A percentile compares a stretch with the other conserved stretches of the same genome.
Conservation (phyloP, 768 basidiomycete species). For the Sporobolomyces roseus region DNA sequence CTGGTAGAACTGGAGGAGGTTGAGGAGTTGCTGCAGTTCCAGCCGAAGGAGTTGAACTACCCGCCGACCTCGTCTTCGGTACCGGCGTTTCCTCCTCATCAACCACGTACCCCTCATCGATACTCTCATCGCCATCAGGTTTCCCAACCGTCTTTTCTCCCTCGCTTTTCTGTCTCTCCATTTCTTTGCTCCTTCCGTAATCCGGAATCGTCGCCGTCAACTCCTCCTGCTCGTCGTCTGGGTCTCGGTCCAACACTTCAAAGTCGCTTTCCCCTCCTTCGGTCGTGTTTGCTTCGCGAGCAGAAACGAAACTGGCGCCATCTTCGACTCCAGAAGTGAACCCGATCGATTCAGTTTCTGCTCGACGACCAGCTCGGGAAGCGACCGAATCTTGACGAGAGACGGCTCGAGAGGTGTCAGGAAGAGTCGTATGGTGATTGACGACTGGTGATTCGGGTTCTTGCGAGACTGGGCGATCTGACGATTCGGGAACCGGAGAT, state of each 20-base stretch:
- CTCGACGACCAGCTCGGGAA: not conserved
- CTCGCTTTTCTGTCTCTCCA: conserved; percentile 7
- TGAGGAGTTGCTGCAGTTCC: not conserved
- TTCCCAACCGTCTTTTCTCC: conserved; percentile 6
- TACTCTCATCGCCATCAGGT: not conserved
- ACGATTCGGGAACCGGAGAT: too few species aligned
- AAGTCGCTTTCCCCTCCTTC: conserved; percentile 2
- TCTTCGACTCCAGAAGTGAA: conserved; percentile 18
- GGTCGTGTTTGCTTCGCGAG: conserved; percentile 4
- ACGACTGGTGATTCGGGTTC: conserved; percentile 17
- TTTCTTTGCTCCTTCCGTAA: not conserved
- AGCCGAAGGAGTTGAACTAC: not conserved
- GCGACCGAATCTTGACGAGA: not conserved
- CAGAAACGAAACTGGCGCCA: conserved; percentile 15
- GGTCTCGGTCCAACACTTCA: not conserved
- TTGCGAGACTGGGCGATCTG: not conserved
- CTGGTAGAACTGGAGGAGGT: not conserved
- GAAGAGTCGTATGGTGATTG: not conserved
- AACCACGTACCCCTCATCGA: conserved; percentile 20
- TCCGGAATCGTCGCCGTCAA: conserved; percentile 2
- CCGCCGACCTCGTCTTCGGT: not conserved
- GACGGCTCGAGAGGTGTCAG: not conserved
- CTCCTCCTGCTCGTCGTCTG: conserved; percentile 8
- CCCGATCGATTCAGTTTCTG: conserved; percentile 16
- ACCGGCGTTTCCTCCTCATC: conserved; percentile 1